A percentile compares a stretch with the other conserved stretches of the same genome.
Evolutionary conservation across 2,329 filamentous ascomycete species (phyloP).

Genomic region (Cordyceps farinosa): DNA sequence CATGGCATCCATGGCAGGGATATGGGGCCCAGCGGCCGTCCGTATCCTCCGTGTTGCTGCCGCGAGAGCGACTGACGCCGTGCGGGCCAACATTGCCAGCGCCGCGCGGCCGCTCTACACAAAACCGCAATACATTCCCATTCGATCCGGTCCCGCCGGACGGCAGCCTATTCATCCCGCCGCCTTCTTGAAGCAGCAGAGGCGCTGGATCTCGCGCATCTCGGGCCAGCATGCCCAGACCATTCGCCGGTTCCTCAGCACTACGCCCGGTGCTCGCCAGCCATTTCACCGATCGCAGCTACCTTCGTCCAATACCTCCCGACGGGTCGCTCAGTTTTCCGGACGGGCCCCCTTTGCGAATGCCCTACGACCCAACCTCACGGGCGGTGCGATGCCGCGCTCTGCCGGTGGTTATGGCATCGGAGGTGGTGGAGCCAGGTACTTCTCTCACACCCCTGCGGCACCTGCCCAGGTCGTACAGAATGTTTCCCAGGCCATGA

Average conservation of each 20-base stretch:
- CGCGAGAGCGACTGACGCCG: constrained; percentile 47
- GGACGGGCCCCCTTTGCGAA: constrained; percentile 82
- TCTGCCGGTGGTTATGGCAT: constrained; percentile 85
- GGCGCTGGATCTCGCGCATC: constrained; percentile 47
- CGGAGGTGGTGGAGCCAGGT: constrained; percentile 71
- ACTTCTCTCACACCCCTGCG: constrained; percentile 86
- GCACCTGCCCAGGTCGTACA: constrained; percentile 86
- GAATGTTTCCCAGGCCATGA: constrained; percentile 90
- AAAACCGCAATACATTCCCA: constrained; percentile 45
- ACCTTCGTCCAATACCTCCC: constrained; percentile 47
- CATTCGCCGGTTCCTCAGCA: constrained; percentile 51
- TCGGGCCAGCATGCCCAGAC: constrained; percentile 41
- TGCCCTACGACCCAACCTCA: constrained; percentile 86
- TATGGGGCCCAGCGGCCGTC: constrained; percentile 55
- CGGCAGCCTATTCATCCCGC: constrained; percentile 54
- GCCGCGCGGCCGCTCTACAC: constrained; percentile 43
- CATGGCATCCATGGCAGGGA: constrained; percentile 55
- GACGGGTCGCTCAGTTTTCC: constrained; percentile 58
- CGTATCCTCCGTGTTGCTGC: constrained; percentile 52
- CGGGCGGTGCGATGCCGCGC: constrained; percentile 77
- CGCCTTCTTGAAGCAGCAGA: constrained; percentile 49
- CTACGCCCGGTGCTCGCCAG: constrained; percentile 27
- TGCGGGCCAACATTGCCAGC: constrained; percentile 48
- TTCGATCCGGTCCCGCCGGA: constrained; percentile 36
- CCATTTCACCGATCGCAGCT: constrained; percentile 47